Percentiles rank a stretch among this genome's conserved stretches.
Conservation (phyloP, 2,329 filamentous ascomycete species). For the Clarireedia sp. region DNA sequence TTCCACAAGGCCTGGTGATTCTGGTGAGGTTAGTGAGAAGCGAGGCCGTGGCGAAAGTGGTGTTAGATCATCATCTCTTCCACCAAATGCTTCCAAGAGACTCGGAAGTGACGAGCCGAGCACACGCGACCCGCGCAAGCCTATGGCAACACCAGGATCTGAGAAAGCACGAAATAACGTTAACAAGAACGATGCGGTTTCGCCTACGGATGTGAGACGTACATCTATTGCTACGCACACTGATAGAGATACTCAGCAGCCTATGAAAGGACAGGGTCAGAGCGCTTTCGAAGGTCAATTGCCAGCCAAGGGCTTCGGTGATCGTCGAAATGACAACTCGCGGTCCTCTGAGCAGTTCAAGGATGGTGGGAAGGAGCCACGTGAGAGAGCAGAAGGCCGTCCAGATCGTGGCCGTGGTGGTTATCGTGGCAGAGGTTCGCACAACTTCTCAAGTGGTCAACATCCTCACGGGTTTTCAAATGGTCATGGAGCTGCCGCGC, state of each 20-base stretch:
- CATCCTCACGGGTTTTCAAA: constrained; percentile 33
- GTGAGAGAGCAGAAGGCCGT: constrained; percentile 33
- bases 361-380: constrained; percentile 22
- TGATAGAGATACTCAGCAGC: constrained; percentile 25
- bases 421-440: constrained; percentile 36
- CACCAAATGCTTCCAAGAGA: constrained; percentile 24
- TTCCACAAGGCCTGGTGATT: constrained; percentile 8
- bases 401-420: constrained; percentile 38
- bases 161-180: constrained; percentile 23
- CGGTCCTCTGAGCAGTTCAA: constrained; percentile 13
- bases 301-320: constrained; percentile 19
- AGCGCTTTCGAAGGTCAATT: constrained; percentile 19
- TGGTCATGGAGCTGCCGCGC: constrained; percentile 29
- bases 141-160: constrained; percentile 12
- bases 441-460: constrained; percentile 29
- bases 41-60: constrained; percentile 15
- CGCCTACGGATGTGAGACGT: constrained; percentile 26
- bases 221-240: constrained; percentile 26
- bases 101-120: constrained; percentile 17
- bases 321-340: constrained; percentile 25
- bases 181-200: constrained; percentile 19
- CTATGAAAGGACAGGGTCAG: constrained; percentile 11
- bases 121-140: constrained; percentile 23
- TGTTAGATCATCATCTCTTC: constrained; percentile 25
- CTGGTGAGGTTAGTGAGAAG: constrained; percentile 18